phyloP scores from a whole-genome alignment of 2,329 filamentous ascomycete genomes.

The Eurotiales sp. region DNA sequence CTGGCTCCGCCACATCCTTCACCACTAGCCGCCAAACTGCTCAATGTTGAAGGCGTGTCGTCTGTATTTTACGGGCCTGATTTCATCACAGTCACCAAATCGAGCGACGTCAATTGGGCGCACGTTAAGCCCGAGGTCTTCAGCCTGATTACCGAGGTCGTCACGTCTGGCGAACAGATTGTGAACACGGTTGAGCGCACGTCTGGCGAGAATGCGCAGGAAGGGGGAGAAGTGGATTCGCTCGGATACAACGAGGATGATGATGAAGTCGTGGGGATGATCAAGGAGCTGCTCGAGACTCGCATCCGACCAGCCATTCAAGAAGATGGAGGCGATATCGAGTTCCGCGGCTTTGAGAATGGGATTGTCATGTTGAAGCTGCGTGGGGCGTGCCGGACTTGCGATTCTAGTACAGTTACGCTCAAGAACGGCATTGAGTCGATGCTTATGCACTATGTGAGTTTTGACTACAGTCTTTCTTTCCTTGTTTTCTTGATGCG shows the following conservation, averaged over 20 bases:
- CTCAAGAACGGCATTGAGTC: constrained; percentile 97
- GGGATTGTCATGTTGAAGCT: constrained; percentile 84
- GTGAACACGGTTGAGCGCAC: constrained; percentile 68
- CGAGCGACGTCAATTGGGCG: constrained; percentile 82
- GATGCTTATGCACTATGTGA: constrained; percentile 94
- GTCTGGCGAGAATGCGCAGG: constrained; percentile 44
- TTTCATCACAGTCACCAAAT: constrained; percentile 96
- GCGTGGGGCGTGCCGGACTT: constrained; percentile 88
- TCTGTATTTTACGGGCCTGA: constrained; percentile 91
- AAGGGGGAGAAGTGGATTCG: constrained; percentile 58
- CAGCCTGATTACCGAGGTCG: constrained; percentile 85
- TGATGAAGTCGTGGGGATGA: constrained; percentile 93
- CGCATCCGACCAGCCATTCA: constrained; percentile 93
- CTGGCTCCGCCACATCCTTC: constrained; percentile 86
- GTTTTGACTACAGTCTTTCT: constrained; percentile 33
- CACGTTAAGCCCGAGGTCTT: constrained; percentile 96
- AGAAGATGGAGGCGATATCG: constrained; percentile 96
- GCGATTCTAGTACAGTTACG: constrained; percentile 94
- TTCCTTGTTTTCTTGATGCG: too few species aligned
- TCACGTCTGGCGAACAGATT: constrained; percentile 77
- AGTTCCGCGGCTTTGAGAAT: constrained; percentile 83
- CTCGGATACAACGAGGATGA: constrained; percentile 85
- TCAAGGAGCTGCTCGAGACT: constrained; percentile 95
- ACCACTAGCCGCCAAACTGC: constrained; percentile 80
- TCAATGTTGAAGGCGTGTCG: constrained; percentile 92